Percentiles rank a stretch among this genome's conserved stretches.
phyloP scores from a whole-genome alignment of 2,329 filamentous ascomycete genomes.

The Fusarium nurragi region DNA sequence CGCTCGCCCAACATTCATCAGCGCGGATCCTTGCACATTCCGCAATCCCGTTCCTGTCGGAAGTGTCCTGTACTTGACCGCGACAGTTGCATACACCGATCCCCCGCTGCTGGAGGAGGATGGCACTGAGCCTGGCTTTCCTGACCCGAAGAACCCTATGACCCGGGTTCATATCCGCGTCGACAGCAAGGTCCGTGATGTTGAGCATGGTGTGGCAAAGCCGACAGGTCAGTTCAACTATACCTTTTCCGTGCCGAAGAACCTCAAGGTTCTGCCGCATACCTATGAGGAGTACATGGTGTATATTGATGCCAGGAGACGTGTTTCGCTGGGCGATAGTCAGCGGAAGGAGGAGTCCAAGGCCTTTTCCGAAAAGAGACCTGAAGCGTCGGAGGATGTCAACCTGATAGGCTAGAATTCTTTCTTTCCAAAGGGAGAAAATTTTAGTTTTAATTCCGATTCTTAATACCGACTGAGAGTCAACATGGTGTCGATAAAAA shows the following conservation, averaged over 20 bases:
- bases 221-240: conserved; percentile 47
- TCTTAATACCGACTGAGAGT: not conserved
- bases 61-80: conserved; percentile 44
- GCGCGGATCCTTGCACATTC: conserved; percentile 46
- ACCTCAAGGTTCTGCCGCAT: conserved; percentile 44
- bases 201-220: conserved; percentile 46
- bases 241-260: conserved; percentile 45
- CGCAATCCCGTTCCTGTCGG: conserved; percentile 46
- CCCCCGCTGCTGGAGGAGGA: conserved; percentile 45
- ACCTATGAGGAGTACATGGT: conserved; percentile 48
- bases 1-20: conserved; percentile 46
- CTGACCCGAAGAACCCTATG: conserved; percentile 37
- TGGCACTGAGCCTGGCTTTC: conserved; percentile 37
- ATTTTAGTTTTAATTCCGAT: not conserved
- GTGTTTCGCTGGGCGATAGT: conserved; percentile 39
- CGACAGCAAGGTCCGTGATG: conserved; percentile 46
- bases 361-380: conserved; percentile 3
- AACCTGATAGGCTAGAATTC: conserved; percentile 35
- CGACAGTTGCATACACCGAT: conserved; percentile 46
- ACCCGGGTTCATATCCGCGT: conserved; percentile 46
- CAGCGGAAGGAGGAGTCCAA: conserved; percentile 31
- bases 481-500: too few relatives aligned
- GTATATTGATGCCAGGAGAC: conserved; percentile 44
- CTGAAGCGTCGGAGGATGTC: conserved; percentile 1
- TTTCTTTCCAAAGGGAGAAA: too few relatives aligned